Evolutionary conservation across 2,329 filamentous ascomycete species (phyloP), one percentile per base, ranked within the genome.

Genomic region (Ophioceras dolichostomum): DNA sequence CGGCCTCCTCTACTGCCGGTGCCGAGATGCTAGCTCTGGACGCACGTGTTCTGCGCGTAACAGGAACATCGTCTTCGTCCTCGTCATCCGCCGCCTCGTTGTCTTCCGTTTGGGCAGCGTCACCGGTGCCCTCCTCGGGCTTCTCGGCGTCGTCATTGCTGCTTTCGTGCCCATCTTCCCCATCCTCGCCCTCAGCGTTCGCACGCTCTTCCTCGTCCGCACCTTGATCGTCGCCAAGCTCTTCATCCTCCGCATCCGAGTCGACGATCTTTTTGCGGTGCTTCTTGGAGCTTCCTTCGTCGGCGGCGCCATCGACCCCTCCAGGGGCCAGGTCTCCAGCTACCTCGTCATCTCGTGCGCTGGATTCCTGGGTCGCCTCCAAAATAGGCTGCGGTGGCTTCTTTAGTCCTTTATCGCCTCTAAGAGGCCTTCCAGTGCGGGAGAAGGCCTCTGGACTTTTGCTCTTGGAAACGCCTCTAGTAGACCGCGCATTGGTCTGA

Each of bases 291-390:
- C 32, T 35, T 21, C 37, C 7, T 34, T 42, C 45, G 22, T 43
- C 45, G 12, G 27, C 39, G 14, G 26, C 42, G 2, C 34, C 43
- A 8, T 46, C 44, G 10, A n/a, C n/a, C n/a, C 27, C 30, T n/a
- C 39, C 36, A 3, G n/a, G 61, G 48, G 43, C 65, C 59, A 32
- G 62, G 59, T 63, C 56, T 2, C 41, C 42, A 2, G 38, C 39
- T 4, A 44, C 41, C 12, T 42, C 44, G 12, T 35, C 33, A 10
- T 39, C 35, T 27, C 51, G 44, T 4, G 45, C 45, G 21, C 41
- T 50, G 49, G 61, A 70, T 48, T 76, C 72, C 37, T 73, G 68
- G 0, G 64, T 68, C 2, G 63, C 70, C 45, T 75, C 72, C 9
- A 71, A 66, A 5, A 54, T 54, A 4, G 69, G 56, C 30, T 65